Base-by-base conservation (phyloP, 306 rosid species). In the Styphnolobium japonicum region DNA sequence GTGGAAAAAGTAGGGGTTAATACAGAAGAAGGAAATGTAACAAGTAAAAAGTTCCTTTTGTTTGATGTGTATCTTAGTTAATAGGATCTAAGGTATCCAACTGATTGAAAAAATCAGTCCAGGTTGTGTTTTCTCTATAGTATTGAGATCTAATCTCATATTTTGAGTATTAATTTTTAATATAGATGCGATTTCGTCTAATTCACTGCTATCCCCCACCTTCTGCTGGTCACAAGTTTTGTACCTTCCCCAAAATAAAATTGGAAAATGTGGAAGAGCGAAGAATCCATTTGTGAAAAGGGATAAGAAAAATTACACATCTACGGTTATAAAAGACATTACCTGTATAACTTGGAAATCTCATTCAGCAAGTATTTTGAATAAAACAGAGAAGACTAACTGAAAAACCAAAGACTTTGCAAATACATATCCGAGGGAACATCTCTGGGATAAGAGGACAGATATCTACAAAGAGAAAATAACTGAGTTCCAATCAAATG, bases 41-140 rank as follows among this genome's bases (percentile, higher is more conserved):
- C 67, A 45, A 84, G 76, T 53, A 72, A 69, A 31, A 60, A 55
- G 77, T 76, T 92, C 49, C 81, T 94, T n/a, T 61, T 75, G 73
- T 88, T 90, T 82, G 85, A 89, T 81, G 92, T 92, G 39, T 92
- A 84, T 77, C 92, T 92, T 71, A 90, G 90, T 72, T 90, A 85
- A 61, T 62, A 39, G 7, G 22, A 21, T 10, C 57, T 55, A 19
- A 36, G 4, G 29, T 14, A 7, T 5, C 69, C 21, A 64, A 10
- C 19, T 34, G 4, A 39, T 9, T 39, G 11, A 12, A 33, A 22
- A 15, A 10, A 16, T 55, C 27, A 23, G 40, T 76, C 56, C 23
- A 49, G 66, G 25, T 40, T 72, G 58, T 40, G 37, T 29, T 64
- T 72, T 76, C 25, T 39, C 0, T 48, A 1, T 10, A 21, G 18